Evolutionary conservation across 371 early-diverging fungal genomes (phyloP).

Genomic region (Saksenaea vasiformis): DNA sequence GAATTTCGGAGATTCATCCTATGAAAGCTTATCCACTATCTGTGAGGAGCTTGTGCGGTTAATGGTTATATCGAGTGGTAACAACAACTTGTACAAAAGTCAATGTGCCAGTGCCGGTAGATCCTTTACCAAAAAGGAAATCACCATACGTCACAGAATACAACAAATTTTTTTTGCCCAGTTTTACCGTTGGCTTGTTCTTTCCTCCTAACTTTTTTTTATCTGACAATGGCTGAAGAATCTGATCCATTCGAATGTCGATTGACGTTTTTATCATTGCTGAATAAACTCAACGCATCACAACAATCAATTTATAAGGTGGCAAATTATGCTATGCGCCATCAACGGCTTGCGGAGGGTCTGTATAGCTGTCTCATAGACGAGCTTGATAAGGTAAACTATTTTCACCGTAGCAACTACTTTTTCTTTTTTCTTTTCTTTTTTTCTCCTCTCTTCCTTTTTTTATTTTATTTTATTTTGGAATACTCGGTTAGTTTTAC

Average conservation of each 20-base stretch:
- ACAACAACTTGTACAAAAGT: no score
- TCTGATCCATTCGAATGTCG: slow-evolving; percentile 83
- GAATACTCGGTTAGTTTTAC: background rate
- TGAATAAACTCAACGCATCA: slow-evolving; percentile 74
- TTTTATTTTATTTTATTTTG: slow-evolving; percentile 5
- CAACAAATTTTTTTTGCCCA: slow-evolving; percentile 42
- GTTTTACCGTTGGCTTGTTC: slow-evolving; percentile 26
- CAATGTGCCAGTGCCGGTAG: no score
- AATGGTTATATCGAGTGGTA: no score
- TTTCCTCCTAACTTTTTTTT: slow-evolving; percentile 5
- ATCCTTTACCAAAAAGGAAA: no score
- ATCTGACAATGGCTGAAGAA: slow-evolving; percentile 41
- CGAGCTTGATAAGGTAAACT: slow-evolving; percentile 66
- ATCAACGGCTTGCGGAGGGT: slow-evolving; percentile 69
- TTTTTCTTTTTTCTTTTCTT: background rate
- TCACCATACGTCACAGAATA: slow-evolving; percentile 24
- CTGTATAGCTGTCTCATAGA: slow-evolving; percentile 76
- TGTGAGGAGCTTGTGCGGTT: no score
- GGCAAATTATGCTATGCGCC: slow-evolving; percentile 67
- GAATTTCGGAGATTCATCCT: no score
- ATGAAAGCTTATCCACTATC: no score
- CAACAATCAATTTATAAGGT: slow-evolving; percentile 76
- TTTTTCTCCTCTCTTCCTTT: slow-evolving; percentile 9
- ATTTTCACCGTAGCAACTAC: slow-evolving; percentile 11
- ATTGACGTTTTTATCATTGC: slow-evolving; percentile 59